Conservation (phyloP, 352 stramenopile genomes). For the Saprolegnia parasitica region DNA sequence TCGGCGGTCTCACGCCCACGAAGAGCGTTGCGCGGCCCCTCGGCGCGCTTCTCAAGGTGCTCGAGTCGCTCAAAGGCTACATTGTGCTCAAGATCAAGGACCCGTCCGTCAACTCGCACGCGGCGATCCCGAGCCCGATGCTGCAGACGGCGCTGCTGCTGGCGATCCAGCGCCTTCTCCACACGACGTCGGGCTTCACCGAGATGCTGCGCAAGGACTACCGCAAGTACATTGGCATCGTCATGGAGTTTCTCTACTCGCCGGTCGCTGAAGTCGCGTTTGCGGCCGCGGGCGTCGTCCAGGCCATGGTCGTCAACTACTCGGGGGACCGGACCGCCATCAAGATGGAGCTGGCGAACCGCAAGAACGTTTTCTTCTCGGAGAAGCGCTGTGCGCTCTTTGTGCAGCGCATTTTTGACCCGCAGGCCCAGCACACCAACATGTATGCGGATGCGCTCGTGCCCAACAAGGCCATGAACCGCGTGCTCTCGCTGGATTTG, state of each 20-base stretch:
- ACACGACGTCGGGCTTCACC: constrained; percentile 77
- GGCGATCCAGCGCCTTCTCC: constrained; percentile 75
- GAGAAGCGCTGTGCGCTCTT: constrained; percentile 81
- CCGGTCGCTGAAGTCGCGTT: constrained; percentile 83
- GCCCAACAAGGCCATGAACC: constrained; percentile 30
- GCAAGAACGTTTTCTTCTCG: constrained; percentile 66
- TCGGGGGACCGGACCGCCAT: constrained; percentile 72
- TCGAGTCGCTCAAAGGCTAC: constrained; percentile 84
- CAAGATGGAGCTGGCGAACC: constrained; percentile 81
- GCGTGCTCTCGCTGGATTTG: constrained; percentile 73
- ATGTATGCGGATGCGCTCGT: neutral
- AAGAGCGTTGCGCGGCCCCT: constrained; percentile 62
- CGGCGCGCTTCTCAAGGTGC: constrained; percentile 72
- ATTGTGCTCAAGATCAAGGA: constrained; percentile 75
- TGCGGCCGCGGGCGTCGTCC: constrained; percentile 72
- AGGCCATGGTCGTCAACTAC: constrained; percentile 89
- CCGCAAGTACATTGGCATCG: constrained; percentile 75
- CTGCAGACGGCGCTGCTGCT: constrained; percentile 78
- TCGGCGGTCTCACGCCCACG: constrained; percentile 59
- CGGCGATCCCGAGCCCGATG: constrained; percentile 69
- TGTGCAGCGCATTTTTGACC: constrained; percentile 73
- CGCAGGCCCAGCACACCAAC: constrained; percentile 8
- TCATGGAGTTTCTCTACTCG: constrained; percentile 84
- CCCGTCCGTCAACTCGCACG: constrained; percentile 66
- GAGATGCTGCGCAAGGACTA: constrained; percentile 85